Conservation (phyloP, 163 green algal genomes). For the Scenedesmus sp. region DNA sequence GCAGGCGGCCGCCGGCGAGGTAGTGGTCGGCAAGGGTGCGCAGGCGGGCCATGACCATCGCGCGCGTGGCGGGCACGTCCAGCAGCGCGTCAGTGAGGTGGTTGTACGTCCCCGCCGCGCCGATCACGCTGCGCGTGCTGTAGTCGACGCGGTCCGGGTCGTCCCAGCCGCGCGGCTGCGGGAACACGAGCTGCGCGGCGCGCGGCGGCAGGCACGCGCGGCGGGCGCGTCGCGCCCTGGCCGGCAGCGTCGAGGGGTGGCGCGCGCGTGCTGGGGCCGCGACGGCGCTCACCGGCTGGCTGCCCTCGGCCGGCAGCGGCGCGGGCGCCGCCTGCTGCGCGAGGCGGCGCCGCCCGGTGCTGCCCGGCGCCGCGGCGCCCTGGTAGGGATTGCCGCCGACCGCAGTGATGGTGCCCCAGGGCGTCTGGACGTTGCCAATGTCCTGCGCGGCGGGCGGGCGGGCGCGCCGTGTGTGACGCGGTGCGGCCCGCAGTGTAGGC, state of each 20-base stretch:
- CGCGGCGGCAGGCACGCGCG: background rate
- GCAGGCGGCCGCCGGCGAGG: constrained; percentile 17
- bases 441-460: background rate
- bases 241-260: background rate
- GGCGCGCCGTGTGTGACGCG: too few relatives aligned
- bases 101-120: constrained; percentile 80
- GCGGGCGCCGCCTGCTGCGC: background rate
- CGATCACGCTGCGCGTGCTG: constrained; percentile 33
- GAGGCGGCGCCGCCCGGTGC: background rate
- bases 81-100: constrained; percentile 81
- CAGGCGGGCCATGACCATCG: constrained; percentile 54
- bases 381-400: constrained; percentile 36
- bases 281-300: constrained; percentile 12
- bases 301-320: constrained; percentile 25
- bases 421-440: constrained; percentile 46
- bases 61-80: constrained; percentile 49
- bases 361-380: background rate
- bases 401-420: constrained; percentile 65
- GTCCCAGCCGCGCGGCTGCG: constrained; percentile 43
- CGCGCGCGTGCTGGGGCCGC: background rate
- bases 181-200: constrained; percentile 4
- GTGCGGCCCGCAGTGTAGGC: too few relatives aligned
- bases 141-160: constrained; percentile 48
- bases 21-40: constrained; percentile 53
- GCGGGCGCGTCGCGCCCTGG: background rate